These are phyloP conservation scores for Ulota crispa DNA, from an alignment of 225 moss, liverwort and hornwort species.

Conservation along the genomic window DNA sequence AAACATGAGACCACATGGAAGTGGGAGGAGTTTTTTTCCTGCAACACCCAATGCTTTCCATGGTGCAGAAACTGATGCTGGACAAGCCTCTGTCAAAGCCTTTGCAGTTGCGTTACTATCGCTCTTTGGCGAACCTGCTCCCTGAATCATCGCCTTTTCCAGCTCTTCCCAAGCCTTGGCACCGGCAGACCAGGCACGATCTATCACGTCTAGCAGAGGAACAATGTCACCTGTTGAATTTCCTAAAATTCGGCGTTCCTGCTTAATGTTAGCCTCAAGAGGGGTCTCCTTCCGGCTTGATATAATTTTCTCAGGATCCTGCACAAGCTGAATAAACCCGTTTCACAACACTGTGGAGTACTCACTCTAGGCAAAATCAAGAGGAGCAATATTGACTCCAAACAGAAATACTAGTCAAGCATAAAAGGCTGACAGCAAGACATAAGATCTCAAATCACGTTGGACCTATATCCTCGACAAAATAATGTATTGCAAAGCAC, in stretches of 20 bases:
- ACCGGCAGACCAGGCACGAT: conserved; percentile 60
- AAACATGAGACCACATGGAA: conserved; percentile 66
- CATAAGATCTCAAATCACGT: not conserved
- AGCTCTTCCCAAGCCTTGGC: conserved; percentile 61
- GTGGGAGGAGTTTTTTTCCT: conserved; percentile 41
- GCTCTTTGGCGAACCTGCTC: conserved; percentile 17
- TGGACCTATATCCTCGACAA: not conserved
- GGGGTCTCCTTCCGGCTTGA: conserved; percentile 13
- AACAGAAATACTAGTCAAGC: not conserved
- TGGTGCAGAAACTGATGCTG: conserved; percentile 36
- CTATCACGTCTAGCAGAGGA: conserved; percentile 44
- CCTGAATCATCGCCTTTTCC: conserved; percentile 45
- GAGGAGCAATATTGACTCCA: not conserved
- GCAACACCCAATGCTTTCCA: conserved; percentile 29
- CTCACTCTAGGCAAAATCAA: not conserved
- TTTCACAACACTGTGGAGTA: not conserved
- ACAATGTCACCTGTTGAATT: conserved; percentile 38
- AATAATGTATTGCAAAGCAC: conserved; percentile 10
- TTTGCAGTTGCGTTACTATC: conserved; percentile 20
- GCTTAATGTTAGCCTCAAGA: conserved; percentile 24
- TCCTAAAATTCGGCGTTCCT: conserved; percentile 32
- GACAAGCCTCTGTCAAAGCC: conserved; percentile 43
- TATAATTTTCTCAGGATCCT: conserved; percentile 19
- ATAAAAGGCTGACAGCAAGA: conserved; percentile 3
- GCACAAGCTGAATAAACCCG: conserved; percentile 4